Evolutionary conservation across 208 protist genomes (phyloP).

Genomic region (Acanthamoeba castellanii): DNA sequence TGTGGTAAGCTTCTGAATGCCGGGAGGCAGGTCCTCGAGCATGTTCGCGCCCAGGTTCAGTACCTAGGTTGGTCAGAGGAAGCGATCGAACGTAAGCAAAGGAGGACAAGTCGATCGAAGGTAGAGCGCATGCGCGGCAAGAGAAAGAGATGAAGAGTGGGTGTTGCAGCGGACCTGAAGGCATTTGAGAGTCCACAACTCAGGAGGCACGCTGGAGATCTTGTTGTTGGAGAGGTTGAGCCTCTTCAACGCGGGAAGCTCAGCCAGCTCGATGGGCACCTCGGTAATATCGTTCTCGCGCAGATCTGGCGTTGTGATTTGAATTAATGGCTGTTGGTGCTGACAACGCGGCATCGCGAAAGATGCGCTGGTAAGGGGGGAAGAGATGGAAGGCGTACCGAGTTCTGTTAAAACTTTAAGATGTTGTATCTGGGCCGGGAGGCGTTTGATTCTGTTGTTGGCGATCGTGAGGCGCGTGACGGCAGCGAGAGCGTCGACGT

Average conservation of each 20-base stretch:
- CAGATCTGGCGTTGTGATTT: not conserved
- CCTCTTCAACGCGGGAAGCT: slow-evolving; percentile 23
- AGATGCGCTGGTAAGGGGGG: not conserved
- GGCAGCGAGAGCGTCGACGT: not conserved
- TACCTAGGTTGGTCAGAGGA: not conserved
- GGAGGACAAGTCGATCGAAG: not conserved
- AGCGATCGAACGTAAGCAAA: not conserved
- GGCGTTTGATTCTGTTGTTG: slow-evolving; percentile 42
- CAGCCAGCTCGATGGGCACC: not conserved
- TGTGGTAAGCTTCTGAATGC: not conserved
- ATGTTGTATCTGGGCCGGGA: not conserved
- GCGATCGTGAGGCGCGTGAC: not conserved
- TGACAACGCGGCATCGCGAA: too few species aligned
- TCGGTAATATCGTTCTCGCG: not conserved
- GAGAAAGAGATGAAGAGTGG: too few species aligned
- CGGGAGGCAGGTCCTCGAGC: slow-evolving; percentile 35
- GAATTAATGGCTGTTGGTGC: not conserved
- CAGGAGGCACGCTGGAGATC: not conserved
- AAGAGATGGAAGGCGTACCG: not conserved
- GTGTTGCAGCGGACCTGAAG: not conserved
- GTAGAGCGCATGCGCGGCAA: not conserved
- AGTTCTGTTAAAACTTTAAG: slow-evolving; percentile 1
- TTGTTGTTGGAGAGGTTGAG: slow-evolving; percentile 58
- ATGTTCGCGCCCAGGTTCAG: not conserved
- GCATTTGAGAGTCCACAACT: not conserved